phyloP scores from a whole-genome alignment of 179 eudicot genomes.

The Vitellaria paradoxa region DNA sequence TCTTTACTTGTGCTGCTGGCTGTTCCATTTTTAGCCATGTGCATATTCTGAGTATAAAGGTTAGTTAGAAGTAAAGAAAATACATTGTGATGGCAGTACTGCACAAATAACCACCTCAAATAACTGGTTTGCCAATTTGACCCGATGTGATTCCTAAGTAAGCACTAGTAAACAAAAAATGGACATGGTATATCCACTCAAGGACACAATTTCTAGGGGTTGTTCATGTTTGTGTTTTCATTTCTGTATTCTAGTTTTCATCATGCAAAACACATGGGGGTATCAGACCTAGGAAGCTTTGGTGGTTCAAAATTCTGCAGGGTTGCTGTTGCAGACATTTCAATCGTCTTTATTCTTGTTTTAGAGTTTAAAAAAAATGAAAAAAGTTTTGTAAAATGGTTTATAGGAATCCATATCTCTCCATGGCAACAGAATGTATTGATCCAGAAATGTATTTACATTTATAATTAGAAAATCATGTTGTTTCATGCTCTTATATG shows the following conservation, averaged over 20 bases:
- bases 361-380: neutral
- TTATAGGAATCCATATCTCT: neutral
- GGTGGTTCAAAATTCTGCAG: no score
- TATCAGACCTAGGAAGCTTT: no score
- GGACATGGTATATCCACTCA: no score
- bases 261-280: no score
- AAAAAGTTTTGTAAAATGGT: neutral
- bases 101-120: neutral
- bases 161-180: no score
- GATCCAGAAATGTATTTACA: neutral
- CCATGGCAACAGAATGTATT: neutral
- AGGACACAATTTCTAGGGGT: no score
- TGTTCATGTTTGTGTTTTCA: no score
- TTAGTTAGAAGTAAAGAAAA: neutral
- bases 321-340: neutral
- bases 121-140: no score
- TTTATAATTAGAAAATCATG: neutral
- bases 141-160: no score
- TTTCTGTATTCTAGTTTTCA: no score
- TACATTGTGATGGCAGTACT: neutral
- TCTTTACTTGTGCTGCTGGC: neutral
- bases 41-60: neutral
- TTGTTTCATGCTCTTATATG: neutral
- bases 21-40: neutral
- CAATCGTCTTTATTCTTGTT: neutral